phyloP scores from a whole-genome alignment of 164 flowering plant genomes.

The Aristolochia californica region DNA sequence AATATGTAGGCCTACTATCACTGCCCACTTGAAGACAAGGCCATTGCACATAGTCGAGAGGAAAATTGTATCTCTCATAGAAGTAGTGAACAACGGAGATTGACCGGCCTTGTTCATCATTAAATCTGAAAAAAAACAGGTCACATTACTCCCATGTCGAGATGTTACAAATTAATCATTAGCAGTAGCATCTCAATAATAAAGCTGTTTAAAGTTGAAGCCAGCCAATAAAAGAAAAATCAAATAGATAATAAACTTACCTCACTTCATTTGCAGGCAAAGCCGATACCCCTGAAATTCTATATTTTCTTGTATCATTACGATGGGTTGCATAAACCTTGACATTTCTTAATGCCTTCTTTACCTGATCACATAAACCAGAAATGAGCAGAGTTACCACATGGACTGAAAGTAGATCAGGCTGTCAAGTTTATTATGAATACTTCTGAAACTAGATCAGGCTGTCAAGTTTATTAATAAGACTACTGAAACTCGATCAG shows the following conservation, averaged over 20 bases:
- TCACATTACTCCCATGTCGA: background rate
- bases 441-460: too few species aligned
- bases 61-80: conserved; percentile 10
- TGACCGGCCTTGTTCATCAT: conserved; percentile 12
- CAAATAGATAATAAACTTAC: conserved; percentile 8
- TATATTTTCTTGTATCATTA: conserved; percentile 2
- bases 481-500: too few species aligned
- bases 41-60: conserved; percentile 8
- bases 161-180: background rate
- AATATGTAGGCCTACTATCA: conserved; percentile 18
- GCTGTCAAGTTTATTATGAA: background rate
- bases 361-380: conserved; percentile 13
- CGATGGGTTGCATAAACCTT: conserved; percentile 22
- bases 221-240: background rate
- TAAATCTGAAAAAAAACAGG: background rate
- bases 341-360: conserved; percentile 31
- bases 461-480: background rate
- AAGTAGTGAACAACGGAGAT: conserved; percentile 21
- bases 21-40: conserved; percentile 28
- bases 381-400: background rate
- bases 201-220: background rate
- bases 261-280: conserved; percentile 14
- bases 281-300: conserved; percentile 17
- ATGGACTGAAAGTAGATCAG: background rate
- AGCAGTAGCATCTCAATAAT: background rate